These are phyloP conservation scores for Cardamine occulta DNA, from an alignment of 345 rosid species.

Conservation along the genomic window DNA sequence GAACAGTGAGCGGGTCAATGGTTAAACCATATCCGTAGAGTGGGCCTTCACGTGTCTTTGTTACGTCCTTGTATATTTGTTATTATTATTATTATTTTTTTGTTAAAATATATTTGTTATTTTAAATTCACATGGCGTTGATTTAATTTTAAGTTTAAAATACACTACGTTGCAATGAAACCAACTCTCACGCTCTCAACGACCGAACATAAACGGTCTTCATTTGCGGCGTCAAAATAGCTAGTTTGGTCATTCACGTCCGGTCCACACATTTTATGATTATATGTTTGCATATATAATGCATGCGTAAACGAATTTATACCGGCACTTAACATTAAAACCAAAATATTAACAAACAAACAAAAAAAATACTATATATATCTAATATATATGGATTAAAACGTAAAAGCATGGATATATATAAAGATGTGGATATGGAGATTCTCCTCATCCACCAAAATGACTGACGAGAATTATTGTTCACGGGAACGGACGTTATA, in stretches of 20 bases:
- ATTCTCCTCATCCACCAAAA: constrained; percentile 16
- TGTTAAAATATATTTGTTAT: not conserved
- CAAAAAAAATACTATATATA: not conserved
- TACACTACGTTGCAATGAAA: constrained; percentile 29
- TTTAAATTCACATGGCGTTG: constrained; percentile 1
- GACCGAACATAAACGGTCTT: constrained; percentile 22
- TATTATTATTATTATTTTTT: too few relatives aligned
- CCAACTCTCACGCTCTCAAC: constrained; percentile 11
- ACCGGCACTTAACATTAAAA: not conserved
- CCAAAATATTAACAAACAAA: not conserved
- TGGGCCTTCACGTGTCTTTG: constrained; percentile 21
- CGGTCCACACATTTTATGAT: constrained; percentile 37
- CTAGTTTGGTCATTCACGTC: constrained; percentile 31
- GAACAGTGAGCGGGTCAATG: constrained; percentile 27
- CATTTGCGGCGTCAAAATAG: constrained; percentile 42
- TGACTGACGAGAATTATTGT: constrained; percentile 19
- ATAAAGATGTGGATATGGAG: constrained; percentile 14
- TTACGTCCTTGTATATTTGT: constrained; percentile 13
- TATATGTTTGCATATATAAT: not conserved
- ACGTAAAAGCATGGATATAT: not conserved
- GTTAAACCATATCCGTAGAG: constrained; percentile 4
- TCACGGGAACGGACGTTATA: constrained; percentile 18
- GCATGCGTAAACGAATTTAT: constrained; percentile 1
- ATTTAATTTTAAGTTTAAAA: constrained; percentile 17
- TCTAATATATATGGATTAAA: not conserved